phyloP scores from a whole-genome alignment of 495 filamentous ascomycete genomes.

The Cladorrhinum samala region DNA sequence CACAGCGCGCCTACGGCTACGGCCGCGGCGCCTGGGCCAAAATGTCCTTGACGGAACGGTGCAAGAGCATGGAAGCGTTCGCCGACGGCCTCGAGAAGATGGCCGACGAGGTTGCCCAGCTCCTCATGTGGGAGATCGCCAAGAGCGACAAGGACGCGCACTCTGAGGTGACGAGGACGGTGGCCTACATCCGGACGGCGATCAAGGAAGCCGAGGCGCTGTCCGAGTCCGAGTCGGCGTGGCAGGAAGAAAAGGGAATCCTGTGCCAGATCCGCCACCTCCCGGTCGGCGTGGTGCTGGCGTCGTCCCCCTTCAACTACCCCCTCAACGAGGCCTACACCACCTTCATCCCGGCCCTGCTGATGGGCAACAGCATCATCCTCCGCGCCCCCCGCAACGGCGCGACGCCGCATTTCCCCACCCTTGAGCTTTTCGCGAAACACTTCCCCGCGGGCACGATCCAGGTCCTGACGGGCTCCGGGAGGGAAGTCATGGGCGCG shows the following conservation, averaged over 20 bases:
- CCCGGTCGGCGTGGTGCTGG: background rate
- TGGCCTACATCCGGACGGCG: background rate
- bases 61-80: background rate
- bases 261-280: background rate
- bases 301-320: background rate
- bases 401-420: background rate
- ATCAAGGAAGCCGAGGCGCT: background rate
- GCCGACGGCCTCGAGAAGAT: background rate
- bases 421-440: background rate
- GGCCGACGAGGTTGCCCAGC: background rate
- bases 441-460: background rate
- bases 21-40: background rate
- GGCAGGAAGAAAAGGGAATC: background rate
- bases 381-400: background rate
- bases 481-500: background rate
- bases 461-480: background rate
- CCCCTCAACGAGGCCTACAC: background rate
- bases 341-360: background rate
- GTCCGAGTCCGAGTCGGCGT: background rate
- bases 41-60: background rate
- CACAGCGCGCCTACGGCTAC: background rate
- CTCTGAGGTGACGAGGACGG: background rate
- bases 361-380: background rate
- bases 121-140: background rate
- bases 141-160: background rate